phyloP scores from a whole-genome alignment of 2,329 filamentous ascomycete species.

The Botrytis hyacinthi region DNA sequence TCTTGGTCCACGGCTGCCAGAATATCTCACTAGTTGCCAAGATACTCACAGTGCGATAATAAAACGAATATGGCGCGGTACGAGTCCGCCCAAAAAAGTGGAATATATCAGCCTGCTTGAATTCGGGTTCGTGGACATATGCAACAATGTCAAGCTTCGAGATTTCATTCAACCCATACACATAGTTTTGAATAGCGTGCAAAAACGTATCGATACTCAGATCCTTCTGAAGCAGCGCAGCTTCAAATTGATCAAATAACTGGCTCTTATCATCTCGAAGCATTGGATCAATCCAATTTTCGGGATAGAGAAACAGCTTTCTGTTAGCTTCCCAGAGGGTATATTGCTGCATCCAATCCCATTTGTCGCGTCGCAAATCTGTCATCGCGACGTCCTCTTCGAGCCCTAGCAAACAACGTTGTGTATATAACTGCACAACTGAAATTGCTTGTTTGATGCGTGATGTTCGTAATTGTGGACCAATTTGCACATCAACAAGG shows the following conservation, averaged over 20 bases:
- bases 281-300: conserved; percentile 39
- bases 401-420: conserved; percentile 38
- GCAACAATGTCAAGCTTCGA: background rate
- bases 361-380: conserved; percentile 18
- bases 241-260: conserved; percentile 33
- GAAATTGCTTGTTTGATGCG: conserved; percentile 40
- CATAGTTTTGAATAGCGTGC: background rate
- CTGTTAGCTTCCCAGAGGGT: conserved; percentile 37
- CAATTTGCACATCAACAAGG: conserved; percentile 40
- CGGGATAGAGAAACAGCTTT: conserved; percentile 39
- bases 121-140: background rate
- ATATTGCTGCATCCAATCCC: conserved; percentile 36
- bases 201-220: background rate
- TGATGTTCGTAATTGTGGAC: conserved; percentile 33
- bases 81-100: conserved; percentile 1
- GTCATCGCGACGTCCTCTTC: conserved; percentile 26
- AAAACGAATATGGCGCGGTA: background rate
- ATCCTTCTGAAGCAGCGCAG: background rate
- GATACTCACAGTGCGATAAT: background rate
- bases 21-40: background rate
- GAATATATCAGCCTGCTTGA: background rate
- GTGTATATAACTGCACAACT: conserved; percentile 38
- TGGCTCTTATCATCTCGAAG: conserved; percentile 40
- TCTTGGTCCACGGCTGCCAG: background rate
- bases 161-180: background rate